Percentiles rank a stretch among this genome's conserved stretches.
Evolutionary conservation across 352 stramenopile genomes (phyloP).

Genomic region (Phytopythium cucurbitacearum): DNA sequence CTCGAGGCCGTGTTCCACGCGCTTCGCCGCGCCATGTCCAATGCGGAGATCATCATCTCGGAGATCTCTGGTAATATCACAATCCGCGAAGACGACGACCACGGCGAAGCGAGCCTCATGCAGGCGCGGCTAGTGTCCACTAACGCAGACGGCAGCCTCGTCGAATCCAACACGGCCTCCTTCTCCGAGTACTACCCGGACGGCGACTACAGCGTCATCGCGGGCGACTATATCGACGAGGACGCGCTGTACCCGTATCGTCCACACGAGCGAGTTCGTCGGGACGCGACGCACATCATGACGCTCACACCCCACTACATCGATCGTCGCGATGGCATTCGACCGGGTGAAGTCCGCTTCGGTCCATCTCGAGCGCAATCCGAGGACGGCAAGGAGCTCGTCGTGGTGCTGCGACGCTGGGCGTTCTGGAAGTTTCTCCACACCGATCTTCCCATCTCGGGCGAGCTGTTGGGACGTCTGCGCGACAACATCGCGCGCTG

Average conservation of each 20-base stretch:
- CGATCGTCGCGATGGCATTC: slow-evolving; percentile 1
- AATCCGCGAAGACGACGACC: slow-evolving; percentile 50
- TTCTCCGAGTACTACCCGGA: slow-evolving; percentile 18
- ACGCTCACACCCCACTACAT: slow-evolving; percentile 23
- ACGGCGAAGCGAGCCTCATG: slow-evolving; percentile 33
- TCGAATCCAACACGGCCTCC: slow-evolving; percentile 32
- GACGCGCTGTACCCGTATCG: slow-evolving; percentile 51
- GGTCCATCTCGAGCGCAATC: not conserved
- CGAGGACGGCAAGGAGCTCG: slow-evolving; percentile 7
- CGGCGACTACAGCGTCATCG: slow-evolving; percentile 30
- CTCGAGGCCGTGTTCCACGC: slow-evolving; percentile 33
- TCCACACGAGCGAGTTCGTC: slow-evolving; percentile 33
- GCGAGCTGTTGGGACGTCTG: slow-evolving; percentile 10
- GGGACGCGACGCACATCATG: slow-evolving; percentile 34
- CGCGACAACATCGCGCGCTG: slow-evolving; percentile 16
- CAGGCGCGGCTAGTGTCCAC: slow-evolving; percentile 46
- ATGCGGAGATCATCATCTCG: slow-evolving; percentile 59
- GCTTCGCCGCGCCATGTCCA: slow-evolving; percentile 31
- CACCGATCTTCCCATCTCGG: slow-evolving; percentile 17
- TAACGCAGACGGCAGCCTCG: slow-evolving; percentile 15
- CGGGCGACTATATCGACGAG: slow-evolving; percentile 44
- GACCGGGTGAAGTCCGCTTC: not conserved
- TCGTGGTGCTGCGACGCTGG: slow-evolving; percentile 22
- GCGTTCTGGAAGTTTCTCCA: slow-evolving; percentile 16
- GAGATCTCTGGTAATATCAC: slow-evolving; percentile 42